Conservation (phyloP, 306 rosid species). For the Chamaecrista fasciculata region DNA sequence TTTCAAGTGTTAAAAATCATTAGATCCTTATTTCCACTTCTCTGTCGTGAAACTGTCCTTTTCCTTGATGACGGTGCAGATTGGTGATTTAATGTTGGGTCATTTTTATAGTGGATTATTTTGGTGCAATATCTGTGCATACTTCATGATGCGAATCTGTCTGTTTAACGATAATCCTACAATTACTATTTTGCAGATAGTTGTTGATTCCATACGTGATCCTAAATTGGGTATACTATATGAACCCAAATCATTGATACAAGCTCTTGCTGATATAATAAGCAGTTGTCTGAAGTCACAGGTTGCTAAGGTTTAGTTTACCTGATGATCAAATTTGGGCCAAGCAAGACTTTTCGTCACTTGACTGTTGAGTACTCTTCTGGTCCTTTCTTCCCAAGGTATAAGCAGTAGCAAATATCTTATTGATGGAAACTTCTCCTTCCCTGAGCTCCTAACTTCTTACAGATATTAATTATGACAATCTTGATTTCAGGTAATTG, state of each 20-base stretch:
- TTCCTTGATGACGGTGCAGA: slow-evolving; percentile 1
- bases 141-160: slow-evolving; percentile 1
- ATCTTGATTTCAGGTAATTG: slow-evolving; percentile 19
- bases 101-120: not conserved
- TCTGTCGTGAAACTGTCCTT: not conserved
- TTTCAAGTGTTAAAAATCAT: not conserved
- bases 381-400: slow-evolving; percentile 29
- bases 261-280: slow-evolving; percentile 56
- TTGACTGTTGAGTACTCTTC: slow-evolving; percentile 20
- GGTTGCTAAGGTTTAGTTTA: slow-evolving; percentile 30
- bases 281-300: slow-evolving; percentile 42
- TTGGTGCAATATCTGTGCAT: not conserved
- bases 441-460: not conserved
- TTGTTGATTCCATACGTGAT: slow-evolving; percentile 64
- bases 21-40: not conserved
- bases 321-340: slow-evolving; percentile 24
- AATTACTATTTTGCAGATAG: slow-evolving; percentile 51
- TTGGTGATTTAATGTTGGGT: not conserved
- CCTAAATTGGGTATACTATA: slow-evolving; percentile 72
- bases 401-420: slow-evolving; percentile 9
- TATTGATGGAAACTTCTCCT: not conserved
- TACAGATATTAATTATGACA: not conserved
- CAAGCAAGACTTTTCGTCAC: slow-evolving; percentile 1
- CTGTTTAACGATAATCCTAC: not conserved
- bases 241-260: slow-evolving; percentile 71